Evolutionary conservation across 169 alveolate genomes (phyloP).

Genomic region (Amoebophrya sp.): DNA sequence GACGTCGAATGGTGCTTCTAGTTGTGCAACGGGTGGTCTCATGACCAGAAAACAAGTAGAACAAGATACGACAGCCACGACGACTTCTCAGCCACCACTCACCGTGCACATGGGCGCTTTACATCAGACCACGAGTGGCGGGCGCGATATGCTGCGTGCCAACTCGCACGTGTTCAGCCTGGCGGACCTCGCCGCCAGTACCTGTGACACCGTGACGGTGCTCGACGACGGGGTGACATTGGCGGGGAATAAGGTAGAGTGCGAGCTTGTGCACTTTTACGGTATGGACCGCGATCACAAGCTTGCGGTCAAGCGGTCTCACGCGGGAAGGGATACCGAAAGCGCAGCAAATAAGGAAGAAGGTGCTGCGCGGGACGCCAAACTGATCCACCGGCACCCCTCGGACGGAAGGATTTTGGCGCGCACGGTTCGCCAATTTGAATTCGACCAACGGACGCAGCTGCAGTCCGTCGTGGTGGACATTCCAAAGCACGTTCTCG

Average conservation of each 20-base stretch:
- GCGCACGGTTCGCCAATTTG: not conserved
- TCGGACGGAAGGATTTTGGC: not conserved
- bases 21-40: not conserved
- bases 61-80: not conserved
- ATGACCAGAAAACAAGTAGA: too few relatives aligned
- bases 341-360: not conserved
- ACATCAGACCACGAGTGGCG: not conserved
- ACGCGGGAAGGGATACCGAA: too few relatives aligned
- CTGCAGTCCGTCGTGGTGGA: not conserved
- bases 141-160: not conserved
- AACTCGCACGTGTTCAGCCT: not conserved
- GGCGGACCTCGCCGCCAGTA: not conserved
- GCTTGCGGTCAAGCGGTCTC: not conserved
- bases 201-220: not conserved
- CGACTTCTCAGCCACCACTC: not conserved
- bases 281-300: not conserved
- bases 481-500: too few relatives aligned
- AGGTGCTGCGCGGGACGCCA: not conserved
- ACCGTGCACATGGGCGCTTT: not conserved
- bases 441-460: not conserved
- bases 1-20: not conserved
- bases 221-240: not conserved
- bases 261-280: not conserved
- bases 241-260: slow-evolving; percentile 8
- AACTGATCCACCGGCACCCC: not conserved